phyloP scores from a whole-genome alignment of 23 red algal genomes.

The Agarophyton chilense region DNA sequence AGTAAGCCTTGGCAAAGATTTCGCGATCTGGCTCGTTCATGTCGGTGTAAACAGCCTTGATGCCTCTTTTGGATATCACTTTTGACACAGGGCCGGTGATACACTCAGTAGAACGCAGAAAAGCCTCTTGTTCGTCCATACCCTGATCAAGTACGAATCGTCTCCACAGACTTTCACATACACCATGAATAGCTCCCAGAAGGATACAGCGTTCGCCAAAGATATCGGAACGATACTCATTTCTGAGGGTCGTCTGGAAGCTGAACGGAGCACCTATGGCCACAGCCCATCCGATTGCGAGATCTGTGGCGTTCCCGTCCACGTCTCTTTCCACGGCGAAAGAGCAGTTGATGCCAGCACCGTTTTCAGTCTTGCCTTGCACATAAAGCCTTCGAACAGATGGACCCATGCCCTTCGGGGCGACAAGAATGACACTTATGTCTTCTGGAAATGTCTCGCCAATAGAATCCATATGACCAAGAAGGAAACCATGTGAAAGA shows the following conservation, averaged over 20 bases:
- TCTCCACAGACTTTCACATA: slow-evolving; percentile 89
- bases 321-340: slow-evolving; percentile 95
- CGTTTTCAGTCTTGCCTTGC: slow-evolving; percentile 90
- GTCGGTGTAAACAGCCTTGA: slow-evolving; percentile 95
- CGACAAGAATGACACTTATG: slow-evolving; percentile 95
- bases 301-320: slow-evolving; percentile 81
- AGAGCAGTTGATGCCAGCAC: slow-evolving; percentile 97
- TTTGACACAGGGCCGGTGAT: slow-evolving; percentile 91
- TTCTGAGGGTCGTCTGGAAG: slow-evolving; percentile 92
- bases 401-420: slow-evolving; percentile 99
- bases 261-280: slow-evolving; percentile 86
- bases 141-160: slow-evolving; percentile 73
- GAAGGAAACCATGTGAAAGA: slow-evolving; percentile 93
- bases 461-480: slow-evolving; percentile 95
- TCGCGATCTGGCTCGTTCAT: slow-evolving; percentile 76
- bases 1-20: slow-evolving; percentile 92
- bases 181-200: slow-evolving; percentile 92
- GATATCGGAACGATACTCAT: slow-evolving; percentile 98
- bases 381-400: slow-evolving; percentile 96
- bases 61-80: slow-evolving; percentile 88
- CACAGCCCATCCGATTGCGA: slow-evolving; percentile 96
- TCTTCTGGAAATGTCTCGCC: slow-evolving; percentile 85
- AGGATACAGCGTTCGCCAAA: slow-evolving; percentile 98
- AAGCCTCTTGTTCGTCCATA: slow-evolving; percentile 80
- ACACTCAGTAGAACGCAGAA: slow-evolving; percentile 79